Base-by-base conservation (phyloP, 1,284 basidiomycete species). In the Cryptococcus hybrid region DNA sequence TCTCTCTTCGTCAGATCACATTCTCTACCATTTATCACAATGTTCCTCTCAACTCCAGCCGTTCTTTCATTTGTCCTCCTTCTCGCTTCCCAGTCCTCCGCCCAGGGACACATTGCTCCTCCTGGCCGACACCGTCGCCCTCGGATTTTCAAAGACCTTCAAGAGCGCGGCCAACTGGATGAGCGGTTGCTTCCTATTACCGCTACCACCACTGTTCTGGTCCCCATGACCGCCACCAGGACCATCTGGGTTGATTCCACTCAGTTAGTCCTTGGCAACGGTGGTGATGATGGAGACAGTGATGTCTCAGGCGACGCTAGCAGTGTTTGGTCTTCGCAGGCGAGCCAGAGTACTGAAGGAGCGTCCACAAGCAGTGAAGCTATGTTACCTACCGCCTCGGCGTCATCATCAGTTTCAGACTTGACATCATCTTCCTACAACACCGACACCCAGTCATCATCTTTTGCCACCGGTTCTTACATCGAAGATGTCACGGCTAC, bases 121-220 rank as follows among this genome's bases (percentile, higher is more conserved):
- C 43, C 55, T 43, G 48, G 54, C 15, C 54, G 52, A 15, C 59
- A 59, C 40, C 47, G 56, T 15, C 52, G 46, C 47, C 55, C 55
- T 47, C 18, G 45, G 36, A 42, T 47, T 37, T 55, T 45, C 40
- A 3, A n/a, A 39, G 11, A 39, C 13, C 8, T 47, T 34, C 18
- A 24, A 7, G 47, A 35, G 34, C n/a, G 24, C 7, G n/a, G 43
- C 11, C 55, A 63, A 48, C 58, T 70, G 30, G 72, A 75, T 46
- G 73, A 75, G 59, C 64, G 74, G 12, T 53, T 66, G 12, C 34
- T 75, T 44, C 74, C 73, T 7, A 73, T 77, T 54, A 75, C 76
- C 0, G 67, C 74, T 1, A 78, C 76, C 2, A 78, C 72, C 1
- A 76, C 73, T 1, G 61, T 77, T 4, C 58, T 68, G 7, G 69